Evolutionary conservation across 1,139 yeast species (phyloP).

Genomic region (Zygosaccharomyces pseudobailii): DNA sequence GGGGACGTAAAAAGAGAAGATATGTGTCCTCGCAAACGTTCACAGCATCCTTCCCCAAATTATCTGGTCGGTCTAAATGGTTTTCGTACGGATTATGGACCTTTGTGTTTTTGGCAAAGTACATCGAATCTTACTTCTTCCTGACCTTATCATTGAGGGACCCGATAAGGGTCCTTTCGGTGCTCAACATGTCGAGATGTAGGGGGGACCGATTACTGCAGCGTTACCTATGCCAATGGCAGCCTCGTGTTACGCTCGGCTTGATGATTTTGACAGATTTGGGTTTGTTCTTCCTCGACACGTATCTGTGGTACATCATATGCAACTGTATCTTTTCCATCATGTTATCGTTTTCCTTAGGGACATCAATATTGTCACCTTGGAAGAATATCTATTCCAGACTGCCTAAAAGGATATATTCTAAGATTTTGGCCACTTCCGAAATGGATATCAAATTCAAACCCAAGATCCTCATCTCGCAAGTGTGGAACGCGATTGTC

Average conservation of each 20-base stretch:
- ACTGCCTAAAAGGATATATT: conserved; percentile 65
- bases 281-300: conserved; percentile 73
- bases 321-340: conserved; percentile 75
- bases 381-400: conserved; percentile 79
- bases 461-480: conserved; percentile 52
- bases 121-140: conserved; percentile 76
- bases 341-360: conserved; percentile 61
- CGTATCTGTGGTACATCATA: conserved; percentile 84
- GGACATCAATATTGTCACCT: conserved; percentile 79
- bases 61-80: conserved; percentile 47
- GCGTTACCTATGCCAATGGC: conserved; percentile 49
- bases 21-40: conserved; percentile 45
- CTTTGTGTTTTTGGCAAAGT: conserved; percentile 64
- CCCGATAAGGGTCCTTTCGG: conserved; percentile 64
- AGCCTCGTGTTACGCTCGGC: conserved; percentile 52
- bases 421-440: conserved; percentile 55
- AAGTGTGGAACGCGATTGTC: conserved; percentile 76
- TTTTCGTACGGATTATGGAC: conserved; percentile 66
- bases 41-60: conserved; percentile 52
- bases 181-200: conserved; percentile 57
- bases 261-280: conserved; percentile 62
- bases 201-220: conserved; percentile 54
- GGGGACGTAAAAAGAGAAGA: conserved; percentile 32
- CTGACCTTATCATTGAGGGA: conserved; percentile 73
- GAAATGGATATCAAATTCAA: conserved; percentile 47